Percentiles rank a stretch among this genome's conserved stretches.
These are phyloP conservation scores for Lentinula edodes DNA, from an alignment of 768 basidiomycete species.

Conservation along the genomic window DNA sequence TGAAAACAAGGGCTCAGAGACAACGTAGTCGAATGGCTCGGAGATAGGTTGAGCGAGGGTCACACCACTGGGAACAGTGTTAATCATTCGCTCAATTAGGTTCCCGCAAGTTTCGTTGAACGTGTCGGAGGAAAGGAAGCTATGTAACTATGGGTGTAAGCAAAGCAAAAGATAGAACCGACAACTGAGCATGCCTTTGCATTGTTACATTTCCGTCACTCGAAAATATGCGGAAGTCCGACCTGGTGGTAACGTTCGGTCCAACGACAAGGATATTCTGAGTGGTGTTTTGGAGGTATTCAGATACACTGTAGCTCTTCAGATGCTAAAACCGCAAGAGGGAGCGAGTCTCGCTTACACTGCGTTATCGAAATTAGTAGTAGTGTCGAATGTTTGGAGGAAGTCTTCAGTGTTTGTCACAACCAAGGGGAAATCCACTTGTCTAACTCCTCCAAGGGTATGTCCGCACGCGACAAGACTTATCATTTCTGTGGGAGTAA, in stretches of 20 bases:
- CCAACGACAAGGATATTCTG: conserved; percentile 14
- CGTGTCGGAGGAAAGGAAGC: conserved; percentile 10
- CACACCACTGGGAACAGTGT: conserved; percentile 39
- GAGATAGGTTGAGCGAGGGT: conserved; percentile 33
- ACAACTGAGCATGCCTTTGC: conserved; percentile 6
- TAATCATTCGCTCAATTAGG: conserved; percentile 40
- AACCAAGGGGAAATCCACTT: conserved; percentile 8
- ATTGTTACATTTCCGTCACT: conserved; percentile 18
- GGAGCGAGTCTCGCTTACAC: background rate
- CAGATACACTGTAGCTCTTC: conserved; percentile 3
- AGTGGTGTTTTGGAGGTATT: conserved; percentile 9
- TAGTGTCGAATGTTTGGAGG: conserved; percentile 1
- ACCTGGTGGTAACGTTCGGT: conserved; percentile 13
- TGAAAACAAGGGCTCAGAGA: conserved; percentile 20
- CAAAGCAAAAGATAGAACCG: background rate
- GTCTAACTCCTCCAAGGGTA: conserved; percentile 9
- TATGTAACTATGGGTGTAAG: background rate
- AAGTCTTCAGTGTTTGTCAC: background rate
- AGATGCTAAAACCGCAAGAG: background rate
- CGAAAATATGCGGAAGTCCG: conserved; percentile 18
- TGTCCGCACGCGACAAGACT: conserved; percentile 10
- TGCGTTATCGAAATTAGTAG: background rate
- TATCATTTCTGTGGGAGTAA: conserved; percentile 18
- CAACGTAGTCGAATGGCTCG: conserved; percentile 29
- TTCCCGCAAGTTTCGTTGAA: conserved; percentile 34